Evolutionary conservation across 164 flowering plant genomes (phyloP), one percentile per base, ranked within the genome.

Genomic region (Magnolia changhungtana): DNA sequence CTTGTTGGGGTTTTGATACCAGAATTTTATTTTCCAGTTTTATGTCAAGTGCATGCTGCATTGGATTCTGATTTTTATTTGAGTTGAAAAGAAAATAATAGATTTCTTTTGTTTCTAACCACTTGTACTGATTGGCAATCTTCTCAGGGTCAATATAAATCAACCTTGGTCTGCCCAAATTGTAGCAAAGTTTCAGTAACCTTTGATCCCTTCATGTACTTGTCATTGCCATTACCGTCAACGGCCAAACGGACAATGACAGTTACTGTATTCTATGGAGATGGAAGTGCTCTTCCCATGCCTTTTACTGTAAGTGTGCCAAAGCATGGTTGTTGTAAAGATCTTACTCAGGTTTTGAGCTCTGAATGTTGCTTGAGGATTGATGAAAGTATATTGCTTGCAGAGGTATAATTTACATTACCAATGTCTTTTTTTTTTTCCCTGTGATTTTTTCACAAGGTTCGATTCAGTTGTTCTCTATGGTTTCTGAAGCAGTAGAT

Each of bases 121-220:
- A 63, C 1, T n/a, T 50, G 31, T 29, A 72, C 69, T 64, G 50
- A 67, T 68, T 69, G 66, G 13, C 61, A 51, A 72, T 74, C 68
- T 78, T 69, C 52, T 71, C 90, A 94, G 98, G 98, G 98, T 76
- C 98, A 95, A 86, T 95, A 92, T 67, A 95, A 93, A 72, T 95
- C 98, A 10, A 95, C 98, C 27, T 81, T 95, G 83, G 92, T 93
- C 67, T 95, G 98, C 84, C 98, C 98, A 63, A 81, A 70, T 78
- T 95, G 98, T 81, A 80, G 84, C 80, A 95, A 95, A 82, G 87
- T 95, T 73, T 95, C 98, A 50, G 80, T 89, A 52, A 92, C 92
- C 55, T 92, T 94, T 84, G 97, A 92, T 85, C 97, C 98, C 20
- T 94, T 94, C 80, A 89, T 94, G 94, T 92, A 92, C 75, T 83